These are phyloP conservation scores for Passiflora organensis DNA, from an alignment of 345 rosid genomes.

Conservation along the genomic window DNA sequence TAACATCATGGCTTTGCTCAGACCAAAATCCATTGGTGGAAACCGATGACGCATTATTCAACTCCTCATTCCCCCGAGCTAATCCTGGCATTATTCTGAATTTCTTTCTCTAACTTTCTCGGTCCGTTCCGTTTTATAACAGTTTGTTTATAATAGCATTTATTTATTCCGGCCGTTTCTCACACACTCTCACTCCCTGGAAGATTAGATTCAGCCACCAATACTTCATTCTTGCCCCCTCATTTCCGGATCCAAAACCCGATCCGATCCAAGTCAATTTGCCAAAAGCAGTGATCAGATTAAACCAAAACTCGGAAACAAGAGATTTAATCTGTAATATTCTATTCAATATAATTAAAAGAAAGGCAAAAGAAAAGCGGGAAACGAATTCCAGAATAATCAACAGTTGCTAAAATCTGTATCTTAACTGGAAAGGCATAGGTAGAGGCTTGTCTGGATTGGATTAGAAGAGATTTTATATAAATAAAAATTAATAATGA, in stretches of 20 bases:
- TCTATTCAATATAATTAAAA: too few species aligned
- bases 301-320: background rate
- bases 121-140: background rate
- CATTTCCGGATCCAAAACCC: background rate
- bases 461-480: background rate
- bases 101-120: background rate
- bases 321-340: too few species aligned
- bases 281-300: background rate
- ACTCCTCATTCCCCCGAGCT: conserved; percentile 61
- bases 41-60: conserved; percentile 30
- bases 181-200: too few species aligned
- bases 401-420: background rate
- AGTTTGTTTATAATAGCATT: background rate
- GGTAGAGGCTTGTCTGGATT: background rate
- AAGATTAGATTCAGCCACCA: background rate
- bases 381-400: background rate
- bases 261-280: background rate
- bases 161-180: background rate
- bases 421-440: background rate
- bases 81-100: conserved; percentile 79
- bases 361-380: background rate
- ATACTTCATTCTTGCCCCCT: background rate
- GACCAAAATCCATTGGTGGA: conserved; percentile 68
- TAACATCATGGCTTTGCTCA: conserved; percentile 55
- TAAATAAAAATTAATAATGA: background rate